A percentile compares a stretch with the other conserved stretches of the same genome.
Conservation (phyloP, 176 grass and related monocot species). For the Paspalum vaginatum region DNA sequence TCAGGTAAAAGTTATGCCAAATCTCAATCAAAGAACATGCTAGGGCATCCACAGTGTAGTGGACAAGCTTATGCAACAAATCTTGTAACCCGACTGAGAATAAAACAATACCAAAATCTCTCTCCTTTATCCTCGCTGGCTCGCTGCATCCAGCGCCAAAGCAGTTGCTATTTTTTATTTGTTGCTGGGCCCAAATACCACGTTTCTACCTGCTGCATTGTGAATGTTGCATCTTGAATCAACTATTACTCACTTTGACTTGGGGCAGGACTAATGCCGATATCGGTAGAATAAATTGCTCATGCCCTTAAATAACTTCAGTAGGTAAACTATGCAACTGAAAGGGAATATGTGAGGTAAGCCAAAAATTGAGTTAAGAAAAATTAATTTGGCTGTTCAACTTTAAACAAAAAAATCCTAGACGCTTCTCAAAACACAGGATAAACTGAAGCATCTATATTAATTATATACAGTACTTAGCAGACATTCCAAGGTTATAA, state of each 20-base stretch:
- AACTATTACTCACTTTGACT: too few relatives aligned
- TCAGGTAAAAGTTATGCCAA: not conserved
- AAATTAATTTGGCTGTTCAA: conserved; percentile 2
- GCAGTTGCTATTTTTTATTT: too few relatives aligned
- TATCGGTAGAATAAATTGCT: too few relatives aligned
- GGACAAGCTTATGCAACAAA: too few relatives aligned
- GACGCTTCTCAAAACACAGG: conserved; percentile 5
- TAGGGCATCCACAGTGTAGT: not conserved
- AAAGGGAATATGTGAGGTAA: not conserved
- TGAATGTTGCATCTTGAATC: too few relatives aligned
- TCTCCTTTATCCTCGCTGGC: too few relatives aligned
- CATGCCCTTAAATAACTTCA: not conserved
- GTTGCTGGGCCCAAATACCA: too few relatives aligned
- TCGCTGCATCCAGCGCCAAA: too few relatives aligned
- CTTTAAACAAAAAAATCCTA: not conserved
- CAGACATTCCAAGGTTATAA: conserved; percentile 14
- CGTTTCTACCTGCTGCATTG: too few relatives aligned
- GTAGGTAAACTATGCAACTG: not conserved
- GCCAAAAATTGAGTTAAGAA: not conserved
- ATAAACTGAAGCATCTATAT: not conserved
- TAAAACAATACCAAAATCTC: too few relatives aligned
- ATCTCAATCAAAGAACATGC: conserved; percentile 11
- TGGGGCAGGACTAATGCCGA: too few relatives aligned
- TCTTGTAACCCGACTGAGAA: too few relatives aligned
- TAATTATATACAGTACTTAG: conserved; percentile 7